Conservation (phyloP, 257 asterid genomes). For the Henckelia pumila region DNA sequence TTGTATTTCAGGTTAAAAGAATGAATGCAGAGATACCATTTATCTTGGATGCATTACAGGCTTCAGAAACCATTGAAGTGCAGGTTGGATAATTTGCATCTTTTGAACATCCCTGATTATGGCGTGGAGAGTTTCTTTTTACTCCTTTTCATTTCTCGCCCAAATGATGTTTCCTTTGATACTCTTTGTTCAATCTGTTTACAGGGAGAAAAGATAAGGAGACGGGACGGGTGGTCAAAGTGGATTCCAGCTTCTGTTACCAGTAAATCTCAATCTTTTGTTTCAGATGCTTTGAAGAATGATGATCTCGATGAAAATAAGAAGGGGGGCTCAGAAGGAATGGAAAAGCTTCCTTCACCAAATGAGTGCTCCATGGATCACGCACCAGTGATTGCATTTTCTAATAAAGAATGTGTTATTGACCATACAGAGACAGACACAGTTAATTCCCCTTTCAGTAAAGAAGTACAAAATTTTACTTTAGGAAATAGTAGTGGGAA, state of each 20-base stretch:
- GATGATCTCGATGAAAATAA: conserved; percentile 36
- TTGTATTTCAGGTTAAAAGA: conserved; percentile 61
- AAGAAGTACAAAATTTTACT: conserved; percentile 27
- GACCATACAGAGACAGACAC: conserved; percentile 29
- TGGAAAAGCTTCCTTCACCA: conserved; percentile 25
- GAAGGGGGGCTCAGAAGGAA: conserved; percentile 32
- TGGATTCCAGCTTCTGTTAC: conserved; percentile 51
- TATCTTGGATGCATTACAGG: conserved; percentile 71
- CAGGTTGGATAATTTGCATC: conserved; percentile 45
- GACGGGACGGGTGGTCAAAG: conserved; percentile 81
- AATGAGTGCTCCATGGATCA: conserved; percentile 32
- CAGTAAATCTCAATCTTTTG: conserved; percentile 34
- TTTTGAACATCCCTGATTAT: conserved; percentile 15
- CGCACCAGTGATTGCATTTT: conserved; percentile 26
- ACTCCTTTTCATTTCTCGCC: background rate
- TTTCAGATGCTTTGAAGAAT: conserved; percentile 26
- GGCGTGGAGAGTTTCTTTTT: conserved; percentile 15
- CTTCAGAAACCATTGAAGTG: conserved; percentile 79
- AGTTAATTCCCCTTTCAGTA: conserved; percentile 28
- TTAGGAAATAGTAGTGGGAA: conserved; percentile 23
- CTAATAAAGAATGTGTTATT: conserved; percentile 22
- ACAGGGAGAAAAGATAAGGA: conserved; percentile 80
- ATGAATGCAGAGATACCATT: conserved; percentile 69
- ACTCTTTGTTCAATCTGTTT: conserved; percentile 25
- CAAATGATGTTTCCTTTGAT: conserved; percentile 19